phyloP scores from a whole-genome alignment of 257 asterid species.

The Osmanthus fragrans region DNA sequence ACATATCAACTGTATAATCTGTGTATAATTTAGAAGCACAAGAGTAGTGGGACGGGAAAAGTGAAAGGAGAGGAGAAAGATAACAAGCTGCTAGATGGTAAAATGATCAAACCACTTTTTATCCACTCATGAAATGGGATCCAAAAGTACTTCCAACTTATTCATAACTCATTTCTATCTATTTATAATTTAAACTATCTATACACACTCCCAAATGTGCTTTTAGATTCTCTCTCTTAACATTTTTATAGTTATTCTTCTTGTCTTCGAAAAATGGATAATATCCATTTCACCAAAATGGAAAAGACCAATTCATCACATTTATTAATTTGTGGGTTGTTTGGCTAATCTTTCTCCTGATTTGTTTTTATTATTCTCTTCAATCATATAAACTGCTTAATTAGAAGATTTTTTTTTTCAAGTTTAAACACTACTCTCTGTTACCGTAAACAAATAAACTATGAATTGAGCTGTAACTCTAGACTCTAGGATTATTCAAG shows the following conservation, averaged over 20 bases:
- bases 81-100: background rate
- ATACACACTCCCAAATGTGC: too few relatives aligned
- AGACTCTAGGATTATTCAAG: background rate
- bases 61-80: background rate
- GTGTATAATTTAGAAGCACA: background rate
- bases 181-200: too few relatives aligned
- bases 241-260: background rate
- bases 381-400: background rate
- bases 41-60: background rate
- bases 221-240: background rate
- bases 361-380: background rate
- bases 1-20: too few relatives aligned
- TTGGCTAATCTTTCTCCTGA: background rate
- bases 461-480: background rate
- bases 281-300: background rate
- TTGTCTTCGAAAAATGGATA: background rate
- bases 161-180: too few relatives aligned
- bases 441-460: background rate
- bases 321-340: background rate
- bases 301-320: background rate
- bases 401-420: too few relatives aligned
- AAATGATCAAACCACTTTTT: too few relatives aligned
- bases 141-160: too few relatives aligned
- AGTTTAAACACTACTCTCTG: background rate
- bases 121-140: too few relatives aligned